Conservation (phyloP, 345 rosid genomes). For the Hibiscus tridactylites region DNA sequence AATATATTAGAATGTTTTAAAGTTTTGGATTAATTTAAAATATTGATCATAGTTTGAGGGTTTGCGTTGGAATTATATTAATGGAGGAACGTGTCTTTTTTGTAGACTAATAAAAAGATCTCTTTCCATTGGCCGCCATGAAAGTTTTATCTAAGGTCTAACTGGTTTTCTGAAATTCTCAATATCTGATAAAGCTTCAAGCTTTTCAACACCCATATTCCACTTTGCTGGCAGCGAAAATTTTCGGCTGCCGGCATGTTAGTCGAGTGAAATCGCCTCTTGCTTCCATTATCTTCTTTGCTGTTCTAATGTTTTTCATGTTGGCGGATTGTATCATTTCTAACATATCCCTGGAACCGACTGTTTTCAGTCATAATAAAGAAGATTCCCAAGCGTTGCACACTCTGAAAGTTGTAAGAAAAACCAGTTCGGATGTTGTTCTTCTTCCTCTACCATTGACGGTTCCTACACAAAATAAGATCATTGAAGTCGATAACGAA, state of each 20-base stretch:
- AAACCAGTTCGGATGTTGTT: not conserved
- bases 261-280: conserved; percentile 19
- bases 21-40: no score
- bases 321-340: conserved; percentile 21
- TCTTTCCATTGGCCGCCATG: no score
- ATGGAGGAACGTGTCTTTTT: no score
- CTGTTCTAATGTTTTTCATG: conserved; percentile 35
- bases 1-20: no score
- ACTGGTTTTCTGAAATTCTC: not conserved
- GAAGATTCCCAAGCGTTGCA: not conserved
- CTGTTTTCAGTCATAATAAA: not conserved
- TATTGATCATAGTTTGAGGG: no score
- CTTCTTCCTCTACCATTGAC: not conserved
- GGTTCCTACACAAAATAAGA: not conserved
- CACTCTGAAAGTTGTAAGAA: not conserved
- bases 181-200: not conserved
- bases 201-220: not conserved
- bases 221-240: conserved; percentile 6
- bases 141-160: no score
- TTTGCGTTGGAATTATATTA: no score
- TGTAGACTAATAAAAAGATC: no score
- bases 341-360: conserved; percentile 13
- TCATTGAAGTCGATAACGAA: not conserved
- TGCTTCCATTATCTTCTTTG: conserved; percentile 15
- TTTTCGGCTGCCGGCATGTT: conserved; percentile 12